Evolutionary conservation across 2,329 filamentous ascomycete species (phyloP).

Genomic region (Coniochaeta ligniaria): DNA sequence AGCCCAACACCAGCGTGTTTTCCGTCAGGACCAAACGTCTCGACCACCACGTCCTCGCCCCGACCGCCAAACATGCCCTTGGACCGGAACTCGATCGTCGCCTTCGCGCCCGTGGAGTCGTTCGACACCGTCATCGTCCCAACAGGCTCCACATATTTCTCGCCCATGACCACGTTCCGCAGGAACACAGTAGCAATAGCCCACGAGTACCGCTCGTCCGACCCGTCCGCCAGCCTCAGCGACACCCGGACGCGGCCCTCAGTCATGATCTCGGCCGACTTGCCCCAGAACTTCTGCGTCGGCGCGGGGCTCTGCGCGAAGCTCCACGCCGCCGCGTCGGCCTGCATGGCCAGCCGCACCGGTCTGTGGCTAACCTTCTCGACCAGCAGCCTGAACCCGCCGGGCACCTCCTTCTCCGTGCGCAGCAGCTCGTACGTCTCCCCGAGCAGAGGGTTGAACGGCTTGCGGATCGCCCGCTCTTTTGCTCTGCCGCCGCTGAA

Average conservation of each 20-base stretch:
- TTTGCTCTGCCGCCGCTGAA: conserved; percentile 78
- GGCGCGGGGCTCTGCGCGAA: conserved; percentile 82
- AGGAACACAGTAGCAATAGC: conserved; percentile 82
- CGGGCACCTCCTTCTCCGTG: conserved; percentile 63
- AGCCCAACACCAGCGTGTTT: conserved; percentile 60
- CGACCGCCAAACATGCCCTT: conserved; percentile 97
- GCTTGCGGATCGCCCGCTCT: conserved; percentile 88
- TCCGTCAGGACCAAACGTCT: conserved; percentile 63
- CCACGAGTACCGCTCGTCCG: conserved; percentile 83
- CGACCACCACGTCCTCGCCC: conserved; percentile 79
- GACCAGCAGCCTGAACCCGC: conserved; percentile 82
- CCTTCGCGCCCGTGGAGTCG: conserved; percentile 76
- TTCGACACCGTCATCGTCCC: conserved; percentile 82
- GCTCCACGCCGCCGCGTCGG: conserved; percentile 79
- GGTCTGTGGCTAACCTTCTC: conserved; percentile 94
- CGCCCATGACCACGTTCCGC: conserved; percentile 92
- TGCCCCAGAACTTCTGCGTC: conserved; percentile 97
- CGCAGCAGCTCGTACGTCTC: conserved; percentile 93
- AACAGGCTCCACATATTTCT: conserved; percentile 96
- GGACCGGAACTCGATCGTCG: conserved; percentile 82
- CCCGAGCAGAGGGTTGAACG: conserved; percentile 93
- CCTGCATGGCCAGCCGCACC: conserved; percentile 87
- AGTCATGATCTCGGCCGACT: conserved; percentile 88
- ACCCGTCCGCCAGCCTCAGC: conserved; percentile 52
- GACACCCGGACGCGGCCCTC: conserved; percentile 79